Evolutionary conservation across 305 asterid species (phyloP), one percentile per base, ranked within the genome.

Genomic region (Solanum hybrid): DNA sequence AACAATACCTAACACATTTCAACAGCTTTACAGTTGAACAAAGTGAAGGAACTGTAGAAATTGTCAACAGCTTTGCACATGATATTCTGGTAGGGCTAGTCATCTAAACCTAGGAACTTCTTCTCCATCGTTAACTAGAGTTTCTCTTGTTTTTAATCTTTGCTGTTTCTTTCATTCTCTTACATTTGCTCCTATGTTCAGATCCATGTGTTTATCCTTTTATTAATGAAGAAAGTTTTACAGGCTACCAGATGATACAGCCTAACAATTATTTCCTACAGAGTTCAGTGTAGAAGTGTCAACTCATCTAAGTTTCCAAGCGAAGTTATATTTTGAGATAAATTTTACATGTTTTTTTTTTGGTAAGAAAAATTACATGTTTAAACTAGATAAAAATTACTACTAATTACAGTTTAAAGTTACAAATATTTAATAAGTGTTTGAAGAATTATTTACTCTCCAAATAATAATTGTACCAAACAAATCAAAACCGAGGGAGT

Each of bases 61-160:
- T 40, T 26, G 86, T 81, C 22, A 40, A 81, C 69, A 81, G 86
- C 69, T 40, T 81, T 81, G 86, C 34, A 81, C 69, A 40, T 81
- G 87, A 84, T 82, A 82, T 81, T 81, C 37, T 42, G 86, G 86
- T 42, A 81, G 26, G n/a, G 37, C 87, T 46, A 82, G 73, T 82
- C 87, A 29, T 82, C 38, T 82, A 46, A 82, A 31, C 6, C 73
- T 10, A 29, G 40, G 38, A 82, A 17, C 73, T 46, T 82, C 72
- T 46, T 82, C 73, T 82, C 38, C 40, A 51, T 51, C n/a, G 75
- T 46, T 29, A 29, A 17, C 87, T 17, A 51, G 27, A 31, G n/a
- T 29, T 29, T 46, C 46, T 78, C 31, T 29, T 29, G 24, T 20
- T 51, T 29, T 29, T 29, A 56, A 29, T 17, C 29, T 46, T 56